phyloP scores from a whole-genome alignment of 2,329 filamentous ascomycete genomes.

The Coniochaeta sp. region DNA sequence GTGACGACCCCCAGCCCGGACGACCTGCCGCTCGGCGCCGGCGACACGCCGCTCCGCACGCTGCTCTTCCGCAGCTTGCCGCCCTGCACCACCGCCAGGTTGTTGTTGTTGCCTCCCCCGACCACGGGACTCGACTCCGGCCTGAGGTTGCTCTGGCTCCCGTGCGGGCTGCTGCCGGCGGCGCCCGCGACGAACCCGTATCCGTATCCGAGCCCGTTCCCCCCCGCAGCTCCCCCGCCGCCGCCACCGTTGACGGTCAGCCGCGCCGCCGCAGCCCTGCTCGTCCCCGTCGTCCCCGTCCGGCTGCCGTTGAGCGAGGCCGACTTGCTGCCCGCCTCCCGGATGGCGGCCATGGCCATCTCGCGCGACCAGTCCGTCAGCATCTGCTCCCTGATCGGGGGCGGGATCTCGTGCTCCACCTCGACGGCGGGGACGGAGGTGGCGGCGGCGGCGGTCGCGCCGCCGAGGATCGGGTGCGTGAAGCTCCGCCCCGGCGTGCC shows the following conservation, averaged over 20 bases:
- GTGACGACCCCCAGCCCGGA: conserved; percentile 39
- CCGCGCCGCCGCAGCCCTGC: conserved; percentile 29
- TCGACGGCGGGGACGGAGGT: conserved; percentile 27
- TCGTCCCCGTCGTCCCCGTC: conserved; percentile 49
- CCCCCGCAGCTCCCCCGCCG: neutral
- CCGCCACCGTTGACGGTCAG: conserved; percentile 24
- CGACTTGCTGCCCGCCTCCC: conserved; percentile 63
- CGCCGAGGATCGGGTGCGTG: conserved; percentile 53
- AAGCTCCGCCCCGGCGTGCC: conserved; percentile 61
- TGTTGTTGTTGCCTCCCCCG: too few species aligned
- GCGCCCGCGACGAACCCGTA: too few species aligned
- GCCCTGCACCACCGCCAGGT: conserved; percentile 26
- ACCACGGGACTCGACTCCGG: conserved; percentile 36
- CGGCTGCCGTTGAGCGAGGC: conserved; percentile 71
- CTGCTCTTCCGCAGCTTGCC: conserved; percentile 46
- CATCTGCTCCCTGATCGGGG: conserved; percentile 66
- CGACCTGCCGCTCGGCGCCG: conserved; percentile 23
- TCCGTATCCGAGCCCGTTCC: too few species aligned
- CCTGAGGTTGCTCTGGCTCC: conserved; percentile 42
- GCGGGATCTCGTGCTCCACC: conserved; percentile 52
- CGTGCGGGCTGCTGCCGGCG: conserved; percentile 28
- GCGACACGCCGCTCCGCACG: conserved; percentile 43
- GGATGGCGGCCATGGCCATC: conserved; percentile 57
- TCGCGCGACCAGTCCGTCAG: conserved; percentile 75
- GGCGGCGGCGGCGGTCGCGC: conserved; percentile 31